Percentiles rank a stretch among this genome's conserved stretches.
phyloP scores from a whole-genome alignment of 129 eudicot species.

The Heracleum sosnowskyi region DNA sequence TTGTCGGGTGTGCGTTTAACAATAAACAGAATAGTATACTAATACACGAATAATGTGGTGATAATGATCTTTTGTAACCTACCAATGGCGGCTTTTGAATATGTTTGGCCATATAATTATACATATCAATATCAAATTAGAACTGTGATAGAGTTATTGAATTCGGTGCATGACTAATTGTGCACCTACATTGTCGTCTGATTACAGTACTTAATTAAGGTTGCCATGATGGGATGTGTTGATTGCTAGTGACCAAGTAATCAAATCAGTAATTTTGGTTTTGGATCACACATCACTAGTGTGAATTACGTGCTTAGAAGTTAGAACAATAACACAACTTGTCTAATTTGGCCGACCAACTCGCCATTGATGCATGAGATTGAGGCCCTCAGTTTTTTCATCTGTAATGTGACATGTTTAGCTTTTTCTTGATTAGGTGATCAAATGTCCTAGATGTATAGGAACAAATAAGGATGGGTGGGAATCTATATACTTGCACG shows the following conservation, averaged over 20 bases:
- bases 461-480: neutral
- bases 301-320: neutral
- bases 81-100: constrained; percentile 6
- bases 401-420: constrained; percentile 1
- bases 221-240: neutral
- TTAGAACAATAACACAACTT: neutral
- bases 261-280: neutral
- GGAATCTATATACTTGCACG: neutral
- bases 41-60: neutral
- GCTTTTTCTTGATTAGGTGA: neutral
- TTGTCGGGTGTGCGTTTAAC: neutral
- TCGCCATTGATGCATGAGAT: neutral
- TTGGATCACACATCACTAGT: neutral
- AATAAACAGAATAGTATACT: neutral
- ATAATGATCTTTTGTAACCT: neutral
- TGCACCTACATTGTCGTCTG: neutral
- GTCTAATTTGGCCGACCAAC: neutral
- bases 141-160: neutral
- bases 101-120: neutral
- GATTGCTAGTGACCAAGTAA: neutral
- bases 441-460: neutral
- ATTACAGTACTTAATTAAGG: neutral
- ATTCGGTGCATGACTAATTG: neutral
- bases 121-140: neutral
- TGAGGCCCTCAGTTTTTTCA: neutral